A percentile compares a stretch with the other conserved stretches of the same genome.
Conservation (phyloP, 2,329 filamentous ascomycete species). For the Mycocentrospora acerina region DNA sequence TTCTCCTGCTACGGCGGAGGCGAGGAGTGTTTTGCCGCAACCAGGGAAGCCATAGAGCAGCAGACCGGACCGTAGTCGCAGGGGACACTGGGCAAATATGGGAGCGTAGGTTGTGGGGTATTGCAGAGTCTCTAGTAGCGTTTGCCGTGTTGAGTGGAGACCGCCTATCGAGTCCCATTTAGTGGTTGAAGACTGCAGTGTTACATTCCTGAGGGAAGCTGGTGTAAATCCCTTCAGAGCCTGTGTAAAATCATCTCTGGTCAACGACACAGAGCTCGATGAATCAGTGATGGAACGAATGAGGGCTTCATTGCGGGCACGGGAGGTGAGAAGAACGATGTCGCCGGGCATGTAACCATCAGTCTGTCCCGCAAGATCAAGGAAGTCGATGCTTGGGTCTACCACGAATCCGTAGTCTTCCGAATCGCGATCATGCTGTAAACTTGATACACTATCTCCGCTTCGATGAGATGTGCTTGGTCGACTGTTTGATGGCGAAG, state of each 20-base stretch:
- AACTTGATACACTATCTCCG: conserved; percentile 41
- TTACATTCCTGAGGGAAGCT: conserved; percentile 90
- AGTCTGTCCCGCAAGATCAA: conserved; percentile 89
- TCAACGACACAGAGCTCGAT: conserved; percentile 59
- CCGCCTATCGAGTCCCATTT: conserved; percentile 93
- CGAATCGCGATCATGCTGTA: conserved; percentile 38
- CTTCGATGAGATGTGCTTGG: conserved; percentile 47
- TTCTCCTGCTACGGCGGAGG: conserved; percentile 95
- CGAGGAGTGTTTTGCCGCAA: conserved; percentile 93
- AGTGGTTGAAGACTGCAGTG: conserved; percentile 87
- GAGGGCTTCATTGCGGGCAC: conserved; percentile 88
- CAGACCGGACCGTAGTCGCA: conserved; percentile 90
- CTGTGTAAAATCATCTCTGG: conserved; percentile 74
- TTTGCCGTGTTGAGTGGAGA: conserved; percentile 79
- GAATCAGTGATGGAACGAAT: conserved; percentile 70
- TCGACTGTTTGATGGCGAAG: conserved; percentile 53
- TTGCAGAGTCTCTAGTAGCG: conserved; percentile 90
- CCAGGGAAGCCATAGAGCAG: conserved; percentile 93
- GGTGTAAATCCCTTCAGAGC: conserved; percentile 93
- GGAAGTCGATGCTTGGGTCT: conserved; percentile 78
- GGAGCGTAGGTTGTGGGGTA: conserved; percentile 98
- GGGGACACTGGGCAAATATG: conserved; percentile 92
- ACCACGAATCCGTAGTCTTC: conserved; percentile 65
- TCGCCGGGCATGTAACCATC: conserved; percentile 99
- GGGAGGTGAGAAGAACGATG: conserved; percentile 77